These are phyloP conservation scores for Rostrohypoxylon terebratum DNA, from an alignment of 495 filamentous ascomycete species.

Conservation along the genomic window DNA sequence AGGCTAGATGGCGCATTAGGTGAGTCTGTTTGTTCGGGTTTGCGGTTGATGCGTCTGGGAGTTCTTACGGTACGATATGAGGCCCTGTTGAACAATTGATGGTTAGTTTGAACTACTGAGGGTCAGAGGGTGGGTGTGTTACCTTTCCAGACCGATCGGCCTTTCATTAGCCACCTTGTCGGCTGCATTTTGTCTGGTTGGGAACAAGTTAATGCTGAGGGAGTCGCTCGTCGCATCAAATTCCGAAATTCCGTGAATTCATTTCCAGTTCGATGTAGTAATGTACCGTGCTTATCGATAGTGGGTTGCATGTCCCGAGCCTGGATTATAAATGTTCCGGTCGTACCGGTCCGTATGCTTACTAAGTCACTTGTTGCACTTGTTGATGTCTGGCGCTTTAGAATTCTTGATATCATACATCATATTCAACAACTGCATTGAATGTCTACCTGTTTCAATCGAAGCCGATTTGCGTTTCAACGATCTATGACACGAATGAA, in stretches of 20 bases:
- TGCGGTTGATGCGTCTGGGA: background rate
- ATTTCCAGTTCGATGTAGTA: background rate
- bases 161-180: conserved; percentile 62
- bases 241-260: conserved; percentile 17
- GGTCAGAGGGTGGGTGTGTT: conserved; percentile 4
- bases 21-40: conserved; percentile 17
- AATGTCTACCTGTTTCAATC: too few relatives aligned
- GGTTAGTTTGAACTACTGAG: conserved; percentile 19
- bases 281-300: conserved; percentile 20
- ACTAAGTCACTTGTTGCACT: background rate
- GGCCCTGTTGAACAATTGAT: conserved; percentile 61
- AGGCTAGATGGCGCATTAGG: conserved; percentile 57
- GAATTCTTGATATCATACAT: background rate
- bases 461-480: too few relatives aligned
- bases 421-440: too few relatives aligned
- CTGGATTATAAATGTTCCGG: conserved; percentile 9
- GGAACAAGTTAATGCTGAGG: conserved; percentile 21
- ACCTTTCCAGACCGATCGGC: conserved; percentile 71
- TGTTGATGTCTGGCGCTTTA: too few relatives aligned
- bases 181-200: conserved; percentile 61
- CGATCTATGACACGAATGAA: background rate
- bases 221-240: conserved; percentile 33
- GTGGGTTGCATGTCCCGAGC: background rate
- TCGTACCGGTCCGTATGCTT: background rate
- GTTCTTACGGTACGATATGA: conserved; percentile 76